Conservation (phyloP, 129 eudicot species). For the Artemisia tridentata region DNA sequence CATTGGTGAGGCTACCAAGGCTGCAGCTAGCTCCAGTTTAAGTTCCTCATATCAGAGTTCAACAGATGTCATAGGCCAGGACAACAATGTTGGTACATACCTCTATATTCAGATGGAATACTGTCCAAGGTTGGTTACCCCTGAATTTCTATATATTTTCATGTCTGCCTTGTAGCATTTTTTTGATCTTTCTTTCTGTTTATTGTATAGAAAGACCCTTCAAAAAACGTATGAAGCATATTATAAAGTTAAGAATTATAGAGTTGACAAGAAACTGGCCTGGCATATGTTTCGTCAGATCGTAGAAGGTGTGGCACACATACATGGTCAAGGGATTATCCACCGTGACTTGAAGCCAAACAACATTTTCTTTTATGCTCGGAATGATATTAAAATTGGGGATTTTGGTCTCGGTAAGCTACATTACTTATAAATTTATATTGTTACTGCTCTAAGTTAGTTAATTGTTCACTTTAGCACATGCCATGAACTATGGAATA, state of each 20-base stretch:
- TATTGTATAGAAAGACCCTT: slow-evolving; percentile 65
- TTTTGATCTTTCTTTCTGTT: slow-evolving; percentile 11
- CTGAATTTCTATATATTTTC: background rate
- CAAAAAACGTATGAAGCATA: slow-evolving; percentile 83
- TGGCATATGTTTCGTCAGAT: slow-evolving; percentile 94
- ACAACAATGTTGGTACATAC: slow-evolving; percentile 65
- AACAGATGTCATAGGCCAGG: slow-evolving; percentile 48
- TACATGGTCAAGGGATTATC: slow-evolving; percentile 95
- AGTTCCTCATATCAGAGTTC: slow-evolving; percentile 49
- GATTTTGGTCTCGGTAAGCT: slow-evolving; percentile 96
- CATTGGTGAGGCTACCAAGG: slow-evolving; percentile 39
- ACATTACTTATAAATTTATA: background rate
- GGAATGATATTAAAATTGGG: slow-evolving; percentile 94
- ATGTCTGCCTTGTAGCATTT: background rate
- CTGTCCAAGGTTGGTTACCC: slow-evolving; percentile 88
- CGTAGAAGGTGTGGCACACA: slow-evolving; percentile 92
- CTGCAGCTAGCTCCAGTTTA: slow-evolving; percentile 65
- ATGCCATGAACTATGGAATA: background rate
- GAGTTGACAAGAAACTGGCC: slow-evolving; percentile 81
- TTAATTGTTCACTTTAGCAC: too few species aligned
- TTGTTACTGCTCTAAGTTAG: background rate
- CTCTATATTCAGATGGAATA: slow-evolving; percentile 98
- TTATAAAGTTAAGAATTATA: too few species aligned
- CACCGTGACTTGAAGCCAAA: slow-evolving; percentile 97
- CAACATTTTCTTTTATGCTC: slow-evolving; percentile 92